A percentile compares a stretch with the other conserved stretches of the same genome.
Evolutionary conservation across 257 asterid genomes (phyloP).

Genomic region (Ehretia macrophylla): DNA sequence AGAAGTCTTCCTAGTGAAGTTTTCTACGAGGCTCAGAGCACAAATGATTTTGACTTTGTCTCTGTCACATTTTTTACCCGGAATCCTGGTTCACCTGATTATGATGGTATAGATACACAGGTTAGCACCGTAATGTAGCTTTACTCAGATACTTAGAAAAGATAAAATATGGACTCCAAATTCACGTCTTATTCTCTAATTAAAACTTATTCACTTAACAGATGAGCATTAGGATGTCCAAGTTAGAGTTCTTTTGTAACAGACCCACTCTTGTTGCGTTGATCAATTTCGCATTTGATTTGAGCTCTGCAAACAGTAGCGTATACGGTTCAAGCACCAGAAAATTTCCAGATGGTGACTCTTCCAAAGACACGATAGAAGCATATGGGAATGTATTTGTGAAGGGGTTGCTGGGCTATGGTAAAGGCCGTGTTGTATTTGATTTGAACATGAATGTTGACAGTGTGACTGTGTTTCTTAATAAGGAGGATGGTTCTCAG

Average conservation of each 20-base stretch:
- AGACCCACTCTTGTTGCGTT: slow-evolving; percentile 96
- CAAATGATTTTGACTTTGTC: slow-evolving; percentile 91
- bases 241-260: slow-evolving; percentile 91
- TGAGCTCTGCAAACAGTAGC: slow-evolving; percentile 47
- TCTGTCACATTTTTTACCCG: slow-evolving; percentile 66
- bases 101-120: slow-evolving; percentile 95
- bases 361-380: slow-evolving; percentile 55
- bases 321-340: slow-evolving; percentile 20
- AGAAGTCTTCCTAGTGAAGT: slow-evolving; percentile 46
- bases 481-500: slow-evolving; percentile 92
- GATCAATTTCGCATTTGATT: slow-evolving; percentile 71
- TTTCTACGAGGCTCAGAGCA: slow-evolving; percentile 82
- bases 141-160: neutral
- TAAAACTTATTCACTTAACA: slow-evolving; percentile 36
- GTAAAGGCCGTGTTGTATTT: slow-evolving; percentile 91
- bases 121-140: slow-evolving; percentile 28
- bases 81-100: slow-evolving; percentile 72
- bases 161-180: slow-evolving; percentile 9
- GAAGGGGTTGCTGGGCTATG: slow-evolving; percentile 83
- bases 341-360: slow-evolving; percentile 35
- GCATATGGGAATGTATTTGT: slow-evolving; percentile 60
- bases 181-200: slow-evolving; percentile 7
- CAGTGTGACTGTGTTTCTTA: slow-evolving; percentile 84
- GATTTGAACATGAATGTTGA: slow-evolving; percentile 86
- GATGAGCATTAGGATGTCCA: slow-evolving; percentile 98